Percentiles rank a stretch among this genome's conserved stretches.
phyloP scores from a whole-genome alignment of 129 eudicot species.

The Erigeron canadensis region DNA sequence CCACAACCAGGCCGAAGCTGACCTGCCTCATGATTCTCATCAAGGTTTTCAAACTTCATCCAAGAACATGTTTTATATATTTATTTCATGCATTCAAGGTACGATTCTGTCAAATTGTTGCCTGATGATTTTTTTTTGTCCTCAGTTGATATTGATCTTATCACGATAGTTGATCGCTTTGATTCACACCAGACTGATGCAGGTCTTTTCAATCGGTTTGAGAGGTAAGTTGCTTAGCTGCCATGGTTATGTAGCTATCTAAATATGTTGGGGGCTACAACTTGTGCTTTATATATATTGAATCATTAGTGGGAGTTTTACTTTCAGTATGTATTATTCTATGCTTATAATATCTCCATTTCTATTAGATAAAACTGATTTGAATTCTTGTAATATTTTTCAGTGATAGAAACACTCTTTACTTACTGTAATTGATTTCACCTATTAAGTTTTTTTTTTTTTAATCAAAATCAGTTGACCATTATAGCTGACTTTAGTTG shows the following conservation, averaged over 20 bases:
- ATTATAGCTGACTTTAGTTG: slow-evolving; percentile 5
- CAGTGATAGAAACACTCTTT: not conserved
- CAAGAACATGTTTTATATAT: not conserved
- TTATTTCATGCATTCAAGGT: not conserved
- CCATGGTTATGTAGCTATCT: slow-evolving; percentile 8
- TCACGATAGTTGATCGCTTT: slow-evolving; percentile 65
- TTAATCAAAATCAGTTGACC: slow-evolving; percentile 4
- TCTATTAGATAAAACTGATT: not conserved
- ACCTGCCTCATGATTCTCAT: slow-evolving; percentile 55
- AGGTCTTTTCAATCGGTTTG: slow-evolving; percentile 56
- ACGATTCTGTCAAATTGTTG: slow-evolving; percentile 11
- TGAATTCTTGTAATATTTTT: not conserved
- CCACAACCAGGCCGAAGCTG: slow-evolving; percentile 42
- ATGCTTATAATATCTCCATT: not conserved
- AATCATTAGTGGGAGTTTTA: not conserved
- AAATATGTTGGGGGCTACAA: slow-evolving; percentile 7
- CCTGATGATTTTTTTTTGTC: slow-evolving; percentile 16
- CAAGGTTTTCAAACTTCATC: slow-evolving; percentile 54
- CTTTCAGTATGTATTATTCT: not conserved
- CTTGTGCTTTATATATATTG: slow-evolving; percentile 5
- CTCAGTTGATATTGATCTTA: slow-evolving; percentile 73
- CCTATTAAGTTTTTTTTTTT: not conserved
- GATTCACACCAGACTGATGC: slow-evolving; percentile 59
- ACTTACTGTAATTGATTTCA: slow-evolving; percentile 5
- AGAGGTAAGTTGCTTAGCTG: slow-evolving; percentile 49